These are phyloP conservation scores for Psilocybe sp. DNA, from an alignment of 768 basidiomycete genomes.

Conservation along the genomic window DNA sequence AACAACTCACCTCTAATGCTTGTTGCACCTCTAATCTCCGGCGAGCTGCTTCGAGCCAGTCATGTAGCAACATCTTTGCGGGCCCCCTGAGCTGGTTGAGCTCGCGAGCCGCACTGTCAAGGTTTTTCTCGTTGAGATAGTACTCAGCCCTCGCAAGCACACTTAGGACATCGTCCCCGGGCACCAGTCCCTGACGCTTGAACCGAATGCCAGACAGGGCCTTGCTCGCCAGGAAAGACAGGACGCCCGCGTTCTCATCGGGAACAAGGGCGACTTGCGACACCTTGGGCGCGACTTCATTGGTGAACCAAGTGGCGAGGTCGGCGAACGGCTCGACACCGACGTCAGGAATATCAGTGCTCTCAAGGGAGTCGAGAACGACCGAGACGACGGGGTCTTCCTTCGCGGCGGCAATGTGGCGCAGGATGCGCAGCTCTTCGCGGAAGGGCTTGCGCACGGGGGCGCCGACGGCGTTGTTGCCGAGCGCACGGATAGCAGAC, in stretches of 20 bases:
- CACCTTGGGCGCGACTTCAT: slow-evolving; percentile 79
- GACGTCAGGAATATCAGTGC: slow-evolving; percentile 70
- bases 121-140: slow-evolving; percentile 87
- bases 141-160: slow-evolving; percentile 87
- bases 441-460: slow-evolving; percentile 81
- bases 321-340: slow-evolving; percentile 88
- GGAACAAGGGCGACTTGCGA: slow-evolving; percentile 91
- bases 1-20: slow-evolving; percentile 69
- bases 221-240: slow-evolving; percentile 84
- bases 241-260: slow-evolving; percentile 82
- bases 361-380: slow-evolving; percentile 69
- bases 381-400: slow-evolving; percentile 67
- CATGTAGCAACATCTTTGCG: slow-evolving; percentile 67
- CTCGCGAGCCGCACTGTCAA: slow-evolving; percentile 87
- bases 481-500: slow-evolving; percentile 85
- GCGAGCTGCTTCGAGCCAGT: slow-evolving; percentile 92
- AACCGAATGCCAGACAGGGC: slow-evolving; percentile 75
- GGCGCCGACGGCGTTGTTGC: slow-evolving; percentile 59
- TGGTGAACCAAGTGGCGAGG: slow-evolving; percentile 87
- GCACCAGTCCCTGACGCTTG: slow-evolving; percentile 72
- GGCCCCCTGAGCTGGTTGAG: slow-evolving; percentile 87
- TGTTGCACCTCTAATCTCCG: slow-evolving; percentile 88
- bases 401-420: slow-evolving; percentile 66
- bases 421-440: slow-evolving; percentile 81
- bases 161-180: slow-evolving; percentile 83